Conservation (phyloP, 345 rosid genomes). For the Boechera divaricarpa region DNA sequence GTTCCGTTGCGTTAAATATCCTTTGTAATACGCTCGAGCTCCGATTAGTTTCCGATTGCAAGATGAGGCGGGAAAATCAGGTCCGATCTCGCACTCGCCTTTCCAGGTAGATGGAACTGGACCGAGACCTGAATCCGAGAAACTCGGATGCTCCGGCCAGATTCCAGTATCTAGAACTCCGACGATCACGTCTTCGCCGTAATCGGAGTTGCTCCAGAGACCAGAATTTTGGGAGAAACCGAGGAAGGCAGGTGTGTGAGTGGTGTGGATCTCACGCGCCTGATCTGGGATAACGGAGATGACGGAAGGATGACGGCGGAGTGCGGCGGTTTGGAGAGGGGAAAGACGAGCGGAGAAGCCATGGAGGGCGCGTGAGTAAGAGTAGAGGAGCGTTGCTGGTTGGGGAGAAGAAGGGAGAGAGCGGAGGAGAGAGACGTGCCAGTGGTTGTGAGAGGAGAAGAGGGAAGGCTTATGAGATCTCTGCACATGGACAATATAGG, state of each 20-base stretch:
- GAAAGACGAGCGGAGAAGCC: conserved; percentile 90
- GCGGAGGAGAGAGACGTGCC: conserved; percentile 68
- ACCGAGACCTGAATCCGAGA: conserved; percentile 55
- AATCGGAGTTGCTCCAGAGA: conserved; percentile 69
- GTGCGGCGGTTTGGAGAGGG: conserved; percentile 51
- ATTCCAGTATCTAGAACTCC: conserved; percentile 91
- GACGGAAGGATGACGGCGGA: conserved; percentile 57
- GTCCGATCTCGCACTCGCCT: conserved; percentile 65
- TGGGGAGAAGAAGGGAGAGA: conserved; percentile 67
- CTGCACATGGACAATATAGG: conserved; percentile 71
- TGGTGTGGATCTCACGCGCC: conserved; percentile 79
- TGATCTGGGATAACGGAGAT: conserved; percentile 72
- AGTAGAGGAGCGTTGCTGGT: conserved; percentile 63
- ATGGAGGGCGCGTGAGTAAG: conserved; percentile 60
- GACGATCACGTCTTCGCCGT: conserved; percentile 73
- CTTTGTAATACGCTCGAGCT: conserved; percentile 71
- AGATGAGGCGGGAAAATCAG: conserved; percentile 65
- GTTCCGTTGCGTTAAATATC: conserved; percentile 53
- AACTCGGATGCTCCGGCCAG: conserved; percentile 83
- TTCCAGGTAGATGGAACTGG: conserved; percentile 67
- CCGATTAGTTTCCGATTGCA: conserved; percentile 86
- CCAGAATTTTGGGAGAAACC: conserved; percentile 66
- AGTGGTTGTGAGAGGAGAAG: conserved; percentile 63
- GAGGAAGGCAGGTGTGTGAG: conserved; percentile 75
- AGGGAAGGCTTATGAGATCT: conserved; percentile 67